A percentile compares a stretch with the other conserved stretches of the same genome.
phyloP scores from a whole-genome alignment of 768 basidiomycete genomes.

The Scleroderma bovista region DNA sequence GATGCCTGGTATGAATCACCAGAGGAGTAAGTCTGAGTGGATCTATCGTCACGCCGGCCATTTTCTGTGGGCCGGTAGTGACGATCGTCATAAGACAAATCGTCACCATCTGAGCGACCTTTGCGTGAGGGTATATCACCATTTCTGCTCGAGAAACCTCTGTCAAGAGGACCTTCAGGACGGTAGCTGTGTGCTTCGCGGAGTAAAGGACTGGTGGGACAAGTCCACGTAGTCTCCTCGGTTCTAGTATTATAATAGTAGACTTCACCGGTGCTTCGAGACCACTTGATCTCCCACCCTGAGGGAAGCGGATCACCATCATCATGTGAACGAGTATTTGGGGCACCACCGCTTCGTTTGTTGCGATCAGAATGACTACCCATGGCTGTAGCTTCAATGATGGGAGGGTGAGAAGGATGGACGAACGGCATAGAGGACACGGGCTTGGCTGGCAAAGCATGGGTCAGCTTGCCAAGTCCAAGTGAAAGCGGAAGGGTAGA shows the following conservation, averaged over 20 bases:
- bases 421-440: conserved; percentile 46
- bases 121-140: conserved; percentile 20
- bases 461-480: conserved; percentile 43
- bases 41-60: conserved; percentile 24
- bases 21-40: conserved; percentile 14
- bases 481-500: conserved; percentile 18
- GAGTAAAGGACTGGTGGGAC: conserved; percentile 35
- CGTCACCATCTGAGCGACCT: conserved; percentile 23
- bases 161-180: conserved; percentile 25
- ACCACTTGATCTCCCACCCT: conserved; percentile 55
- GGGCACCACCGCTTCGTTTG: conserved; percentile 33
- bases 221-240: conserved; percentile 52
- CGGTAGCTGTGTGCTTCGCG: conserved; percentile 21
- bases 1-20: conserved; percentile 25
- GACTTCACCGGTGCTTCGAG: conserved; percentile 41
- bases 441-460: conserved; percentile 67
- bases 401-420: conserved; percentile 51
- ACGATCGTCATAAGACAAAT: conserved; percentile 54
- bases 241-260: conserved; percentile 61
- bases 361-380: conserved; percentile 40
- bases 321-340: conserved; percentile 23
- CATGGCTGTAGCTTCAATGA: conserved; percentile 61
- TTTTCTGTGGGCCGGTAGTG: conserved; percentile 53
- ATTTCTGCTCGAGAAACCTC: conserved; percentile 18
- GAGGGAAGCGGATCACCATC: conserved; percentile 40